Evolutionary conservation across 805 yeast genomes (phyloP).

Genomic region (Saturnispora sekii): DNA sequence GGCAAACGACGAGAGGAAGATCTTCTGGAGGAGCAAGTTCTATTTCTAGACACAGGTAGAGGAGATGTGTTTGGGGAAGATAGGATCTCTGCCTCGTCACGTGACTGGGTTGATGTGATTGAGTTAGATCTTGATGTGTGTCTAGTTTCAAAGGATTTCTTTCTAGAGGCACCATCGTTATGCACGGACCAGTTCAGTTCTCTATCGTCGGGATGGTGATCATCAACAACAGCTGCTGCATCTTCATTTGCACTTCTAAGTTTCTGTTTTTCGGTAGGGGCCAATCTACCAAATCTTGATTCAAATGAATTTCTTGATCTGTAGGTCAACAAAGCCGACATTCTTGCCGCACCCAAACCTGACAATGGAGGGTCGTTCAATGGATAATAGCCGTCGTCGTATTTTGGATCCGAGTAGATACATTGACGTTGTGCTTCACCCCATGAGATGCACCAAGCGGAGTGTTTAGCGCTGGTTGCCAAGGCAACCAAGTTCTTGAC

Average conservation of each 20-base stretch:
- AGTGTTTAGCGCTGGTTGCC: conserved; percentile 89
- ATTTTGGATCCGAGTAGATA: conserved; percentile 90
- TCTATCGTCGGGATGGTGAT: conserved; percentile 23
- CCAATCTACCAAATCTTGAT: conserved; percentile 77
- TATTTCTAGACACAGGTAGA: background rate
- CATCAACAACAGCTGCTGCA: conserved; percentile 14
- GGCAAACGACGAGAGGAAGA: conserved; percentile 30
- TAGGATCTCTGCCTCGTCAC: background rate
- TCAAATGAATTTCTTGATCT: conserved; percentile 90
- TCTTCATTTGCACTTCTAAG: conserved; percentile 20
- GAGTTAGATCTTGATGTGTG: conserved; percentile 24
- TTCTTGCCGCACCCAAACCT: conserved; percentile 93
- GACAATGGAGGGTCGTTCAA: conserved; percentile 69
- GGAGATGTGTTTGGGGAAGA: background rate
- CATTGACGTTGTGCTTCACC: conserved; percentile 97
- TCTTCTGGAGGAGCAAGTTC: conserved; percentile 27
- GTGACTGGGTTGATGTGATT: conserved; percentile 18
- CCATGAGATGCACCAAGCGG: conserved; percentile 99
- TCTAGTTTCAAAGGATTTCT: conserved; percentile 22
- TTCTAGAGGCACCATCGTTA: conserved; percentile 57
- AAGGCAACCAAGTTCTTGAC: conserved; percentile 69
- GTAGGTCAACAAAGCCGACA: conserved; percentile 91
- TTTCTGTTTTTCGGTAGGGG: conserved; percentile 33
- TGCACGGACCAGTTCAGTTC: conserved; percentile 80
- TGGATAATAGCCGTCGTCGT: conserved; percentile 79